phyloP scores from a whole-genome alignment of 306 rosid species.

The Bauhinia variegata region DNA sequence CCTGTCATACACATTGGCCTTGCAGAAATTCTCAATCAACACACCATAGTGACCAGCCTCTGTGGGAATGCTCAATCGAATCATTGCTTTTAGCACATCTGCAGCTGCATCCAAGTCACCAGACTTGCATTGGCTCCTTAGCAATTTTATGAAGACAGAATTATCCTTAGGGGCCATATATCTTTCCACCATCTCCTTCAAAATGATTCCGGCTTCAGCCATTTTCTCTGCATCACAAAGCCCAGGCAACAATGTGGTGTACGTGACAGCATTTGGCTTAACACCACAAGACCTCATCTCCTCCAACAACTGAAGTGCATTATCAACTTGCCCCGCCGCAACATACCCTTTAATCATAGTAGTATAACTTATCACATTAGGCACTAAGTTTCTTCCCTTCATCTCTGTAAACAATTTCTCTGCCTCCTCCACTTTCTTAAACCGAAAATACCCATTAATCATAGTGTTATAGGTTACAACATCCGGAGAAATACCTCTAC shows the following conservation, averaged over 20 bases:
- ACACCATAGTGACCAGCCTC: slow-evolving; percentile 90
- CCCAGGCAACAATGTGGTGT: slow-evolving; percentile 73
- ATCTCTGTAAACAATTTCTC: slow-evolving; percentile 75
- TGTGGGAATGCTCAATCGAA: slow-evolving; percentile 76
- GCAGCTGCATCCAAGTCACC: slow-evolving; percentile 84
- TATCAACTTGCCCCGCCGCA: slow-evolving; percentile 60
- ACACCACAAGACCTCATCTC: slow-evolving; percentile 76
- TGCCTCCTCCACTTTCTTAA: slow-evolving; percentile 77
- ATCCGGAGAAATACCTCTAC: slow-evolving; percentile 58
- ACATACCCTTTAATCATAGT: slow-evolving; percentile 83
- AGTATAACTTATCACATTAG: slow-evolving; percentile 81
- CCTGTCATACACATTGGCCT: slow-evolving; percentile 60
- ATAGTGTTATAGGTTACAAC: slow-evolving; percentile 81
- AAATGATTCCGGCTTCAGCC: slow-evolving; percentile 53
- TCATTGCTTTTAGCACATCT: slow-evolving; percentile 76
- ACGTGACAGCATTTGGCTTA: slow-evolving; percentile 79
- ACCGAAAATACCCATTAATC: slow-evolving; percentile 81
- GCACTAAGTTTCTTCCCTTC: slow-evolving; percentile 69
- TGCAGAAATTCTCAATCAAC: slow-evolving; percentile 81
- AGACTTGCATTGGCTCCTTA: slow-evolving; percentile 63
- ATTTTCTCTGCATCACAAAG: slow-evolving; percentile 72
- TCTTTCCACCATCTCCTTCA: slow-evolving; percentile 79
- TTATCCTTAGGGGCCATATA: slow-evolving; percentile 80
- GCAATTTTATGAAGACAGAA: slow-evolving; percentile 58
- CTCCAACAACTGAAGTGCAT: slow-evolving; percentile 56